Evolutionary conservation across 164 flowering plant genomes (phyloP).

Genomic region (Taxillus chinensis): DNA sequence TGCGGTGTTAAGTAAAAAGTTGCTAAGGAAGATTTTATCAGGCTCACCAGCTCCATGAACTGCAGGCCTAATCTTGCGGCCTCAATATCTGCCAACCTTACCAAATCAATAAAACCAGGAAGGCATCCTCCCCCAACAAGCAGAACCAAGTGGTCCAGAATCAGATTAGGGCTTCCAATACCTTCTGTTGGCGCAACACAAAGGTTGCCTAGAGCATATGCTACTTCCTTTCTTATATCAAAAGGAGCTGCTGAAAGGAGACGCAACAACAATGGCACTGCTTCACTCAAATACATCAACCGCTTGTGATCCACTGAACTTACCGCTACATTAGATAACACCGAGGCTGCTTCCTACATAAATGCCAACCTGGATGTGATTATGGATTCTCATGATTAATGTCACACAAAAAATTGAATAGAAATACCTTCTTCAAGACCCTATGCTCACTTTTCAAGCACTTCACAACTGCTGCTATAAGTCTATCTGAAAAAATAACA

Average conservation of each 20-base stretch:
- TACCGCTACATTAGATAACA: constrained; percentile 86
- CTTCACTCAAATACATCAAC: constrained; percentile 60
- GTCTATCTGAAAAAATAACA: constrained; percentile 34
- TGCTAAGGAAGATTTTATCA: too few relatives aligned
- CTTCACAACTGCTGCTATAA: constrained; percentile 49
- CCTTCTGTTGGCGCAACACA: constrained; percentile 72
- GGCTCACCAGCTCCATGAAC: constrained; percentile 86
- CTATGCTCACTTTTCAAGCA: constrained; percentile 89
- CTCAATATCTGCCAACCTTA: constrained; percentile 79
- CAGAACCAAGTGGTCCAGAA: constrained; percentile 72
- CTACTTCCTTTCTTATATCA: constrained; percentile 87
- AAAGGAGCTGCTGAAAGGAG: constrained; percentile 81
- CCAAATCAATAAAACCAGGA: constrained; percentile 72
- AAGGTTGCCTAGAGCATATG: constrained; percentile 83
- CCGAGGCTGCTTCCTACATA: constrained; percentile 94
- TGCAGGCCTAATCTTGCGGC: constrained; percentile 91
- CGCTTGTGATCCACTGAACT: constrained; percentile 82
- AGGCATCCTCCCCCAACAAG: constrained; percentile 78
- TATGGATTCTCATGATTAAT: too few relatives aligned
- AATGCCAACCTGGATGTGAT: not conserved
- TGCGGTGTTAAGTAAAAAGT: too few relatives aligned
- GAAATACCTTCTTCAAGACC: constrained; percentile 75
- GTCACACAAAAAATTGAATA: not conserved
- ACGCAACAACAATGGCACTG: constrained; percentile 42
- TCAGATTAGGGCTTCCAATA: constrained; percentile 45